Evolutionary conservation across 1,284 basidiomycete genomes (phyloP), one percentile per base, ranked within the genome.

Genomic region (Melampsora larici-populina): DNA sequence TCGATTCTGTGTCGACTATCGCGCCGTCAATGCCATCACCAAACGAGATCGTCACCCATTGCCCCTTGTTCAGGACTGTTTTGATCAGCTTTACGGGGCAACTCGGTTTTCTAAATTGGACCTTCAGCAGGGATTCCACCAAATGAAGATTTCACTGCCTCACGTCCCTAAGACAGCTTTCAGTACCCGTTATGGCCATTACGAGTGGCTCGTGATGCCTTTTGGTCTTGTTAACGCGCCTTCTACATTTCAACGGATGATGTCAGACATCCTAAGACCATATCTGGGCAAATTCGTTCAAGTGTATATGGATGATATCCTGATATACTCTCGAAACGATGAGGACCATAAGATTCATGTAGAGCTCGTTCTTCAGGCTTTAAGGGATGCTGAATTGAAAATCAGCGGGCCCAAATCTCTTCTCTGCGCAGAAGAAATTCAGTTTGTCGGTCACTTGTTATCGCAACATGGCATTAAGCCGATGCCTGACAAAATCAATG

Each of bases 121-220:
- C 36, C 9, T 36, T 3, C 36, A 36, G 36, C 36, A 36, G 9
- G 36, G 36, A 4, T 36, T 36, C 9, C 36, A 36, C 9, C 36
- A 36, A 9, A 36, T 36, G 36, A 36, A 36, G 36, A 36, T 62
- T 11, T 5, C 26, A 26, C 5, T 5, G 5, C 26, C 6, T 33
- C 6, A 62, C 31, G 11, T 62, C 11, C 7, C 5, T 5, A 62
- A 62, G 31, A 62, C 58, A 33, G 58, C 58, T 5, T 62, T 62
- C 11, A 11, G 31, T 26, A 49, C 15, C 17, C 18, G 63, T 17
- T 67, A 79, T 24, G n/a, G 62, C 8, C 18, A n/a, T 9, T 79
- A 51, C 36, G 74, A 79, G 58, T 79, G 58, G 62, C 46, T 69
- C 6, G 78, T 79, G 43, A 79, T 79, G 77, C 77, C 77, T 13